A percentile compares a stretch with the other conserved stretches of the same genome.
Evolutionary conservation across 2,329 filamentous ascomycete genomes (phyloP).

Genomic region (Alternaria gaisen): DNA sequence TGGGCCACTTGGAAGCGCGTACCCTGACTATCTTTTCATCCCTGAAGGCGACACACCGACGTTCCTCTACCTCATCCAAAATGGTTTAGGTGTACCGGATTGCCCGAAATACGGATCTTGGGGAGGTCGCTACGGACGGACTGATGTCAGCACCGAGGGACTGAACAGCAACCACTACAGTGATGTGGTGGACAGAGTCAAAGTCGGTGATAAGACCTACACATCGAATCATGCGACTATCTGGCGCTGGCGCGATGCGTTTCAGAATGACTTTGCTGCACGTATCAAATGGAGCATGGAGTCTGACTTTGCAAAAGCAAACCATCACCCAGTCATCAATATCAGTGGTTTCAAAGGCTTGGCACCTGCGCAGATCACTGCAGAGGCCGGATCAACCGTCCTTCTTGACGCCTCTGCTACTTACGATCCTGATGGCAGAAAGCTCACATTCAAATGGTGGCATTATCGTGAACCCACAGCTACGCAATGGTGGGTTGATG

Average conservation of each 20-base stretch:
- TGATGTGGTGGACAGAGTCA: constrained; percentile 51
- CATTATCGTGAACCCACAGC: constrained; percentile 58
- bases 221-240: constrained; percentile 60
- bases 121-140: constrained; percentile 58
- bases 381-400: constrained; percentile 53
- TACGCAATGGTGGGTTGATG: constrained; percentile 55
- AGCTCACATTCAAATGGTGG: constrained; percentile 60
- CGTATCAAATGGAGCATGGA: constrained; percentile 59
- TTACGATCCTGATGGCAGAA: constrained; percentile 58
- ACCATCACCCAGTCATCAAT: constrained; percentile 59
- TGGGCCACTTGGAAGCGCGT: constrained; percentile 54
- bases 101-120: constrained; percentile 60
- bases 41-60: constrained; percentile 64
- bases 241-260: constrained; percentile 64
- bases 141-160: constrained; percentile 46
- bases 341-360: constrained; percentile 55
- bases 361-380: constrained; percentile 52
- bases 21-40: constrained; percentile 60
- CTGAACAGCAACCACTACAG: constrained; percentile 50
- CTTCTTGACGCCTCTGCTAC: constrained; percentile 57
- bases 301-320: constrained; percentile 48
- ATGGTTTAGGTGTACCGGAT: constrained; percentile 58
- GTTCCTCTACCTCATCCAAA: constrained; percentile 60
- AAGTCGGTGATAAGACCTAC: constrained; percentile 45
- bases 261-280: constrained; percentile 62